Evolutionary conservation across 129 eudicot genomes (phyloP), one percentile per base, ranked within the genome.

Genomic region (Mikania micrantha): DNA sequence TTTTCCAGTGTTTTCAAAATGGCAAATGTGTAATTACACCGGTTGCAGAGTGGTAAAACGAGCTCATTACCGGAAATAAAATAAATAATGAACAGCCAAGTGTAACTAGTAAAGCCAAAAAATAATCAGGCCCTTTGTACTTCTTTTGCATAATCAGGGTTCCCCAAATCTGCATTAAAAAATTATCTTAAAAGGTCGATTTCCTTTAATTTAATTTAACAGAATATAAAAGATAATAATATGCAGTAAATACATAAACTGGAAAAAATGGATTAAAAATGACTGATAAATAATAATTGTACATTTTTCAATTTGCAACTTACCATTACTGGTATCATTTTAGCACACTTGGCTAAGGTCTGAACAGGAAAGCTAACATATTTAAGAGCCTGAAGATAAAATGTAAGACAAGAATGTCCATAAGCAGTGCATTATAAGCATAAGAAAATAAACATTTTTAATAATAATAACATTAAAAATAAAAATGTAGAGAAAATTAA

Each of bases 301-400:
- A 4, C 36, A 3, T 32, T 32, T 32, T 3, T 32, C 7, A 32
- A 0, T 20, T 60, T 35, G 10, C 31, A 60, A 80, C 96, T 78
- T 81, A 94, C 99, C 99, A 94, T 94, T 38, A 94, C 99, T 36
- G 99, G 99, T 61, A 94, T 94, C 99, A 94, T 94, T 78, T 94
- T 94, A 73, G 97, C 99, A 81, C 99, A 94, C 74, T 94, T 94
- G 5, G 99, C 99, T 47, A 94, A 76, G 8, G 99, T 94, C 85
- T 94, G 99, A 70, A 94, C 95, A 36, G 99, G 99, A 79, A 94
- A 94, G 75, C 99, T 94, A 77, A 94, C 99, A 80, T 94, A 94
- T 83, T 94, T 94, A 63, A 94, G 96, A 76, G 99, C 99, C 99
- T 94, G 90, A 52, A 62, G 53, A 64, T 42, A 34, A 11, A 5